Base-by-base conservation (phyloP, 345 rosid species). In the Euphorbia pulcherrima region DNA sequence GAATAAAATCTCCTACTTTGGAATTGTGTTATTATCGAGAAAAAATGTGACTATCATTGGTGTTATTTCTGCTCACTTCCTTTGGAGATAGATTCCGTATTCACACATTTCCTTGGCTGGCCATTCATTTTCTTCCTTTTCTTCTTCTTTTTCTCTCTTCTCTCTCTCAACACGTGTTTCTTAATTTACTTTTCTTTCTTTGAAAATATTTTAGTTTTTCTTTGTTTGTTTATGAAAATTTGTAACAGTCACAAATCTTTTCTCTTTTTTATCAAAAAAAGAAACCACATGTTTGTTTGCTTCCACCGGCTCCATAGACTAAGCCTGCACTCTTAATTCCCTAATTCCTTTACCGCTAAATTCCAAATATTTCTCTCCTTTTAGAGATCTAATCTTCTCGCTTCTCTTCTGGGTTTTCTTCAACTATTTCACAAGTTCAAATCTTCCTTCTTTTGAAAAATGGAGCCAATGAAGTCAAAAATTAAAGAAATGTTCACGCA, bases 381-480 rank as follows among this genome's bases (percentile, higher is more conserved):
- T 44, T 37, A 35, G 28, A 72, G 60, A 72, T 72, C 65, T 48
- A 37, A 54, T 33, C 5, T n/a, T n/a, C n/a, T 59, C 65, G 35
- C 29, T 60, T 66, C 53, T 39, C 55, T 67, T 61, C 57, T 67
- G 50, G 68, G 47, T 73, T 57, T 46, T 68, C n/a, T 68, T 53
- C 9, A 62, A 24, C 58, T 2, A 33, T 5, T 12, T 17, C 10
- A 33, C 18, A 33, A 10, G 26, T 58, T 11, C 24, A 11, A 13
- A 28, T 27, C 61, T 28, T 14, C n/a, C n/a, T 9, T 44, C 35
- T 60, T 50, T n/a, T n/a, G n/a, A 37, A 55, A 41, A 30, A 65
- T 37, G 65, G 78, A 63, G 60, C 48, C 68, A 41, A 52, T 72
- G 67, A 67, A 62, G 30, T 62, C 77, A 57, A 75, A 62, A 48